Conservation (phyloP, 257 asterid genomes). For the Buddleja alternifolia region DNA sequence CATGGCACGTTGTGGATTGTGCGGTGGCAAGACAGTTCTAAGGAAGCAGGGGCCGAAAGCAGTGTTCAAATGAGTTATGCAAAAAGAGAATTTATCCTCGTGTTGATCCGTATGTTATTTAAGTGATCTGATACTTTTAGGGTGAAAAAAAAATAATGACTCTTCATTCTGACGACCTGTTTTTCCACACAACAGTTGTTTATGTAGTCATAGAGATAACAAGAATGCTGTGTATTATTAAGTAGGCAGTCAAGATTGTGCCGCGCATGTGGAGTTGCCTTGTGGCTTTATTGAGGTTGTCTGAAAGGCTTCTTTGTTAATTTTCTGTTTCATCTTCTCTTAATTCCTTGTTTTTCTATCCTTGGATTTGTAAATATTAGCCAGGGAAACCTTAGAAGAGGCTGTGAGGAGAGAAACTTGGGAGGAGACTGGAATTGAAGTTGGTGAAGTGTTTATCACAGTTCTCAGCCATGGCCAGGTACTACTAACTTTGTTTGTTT, state of each 20-base stretch:
- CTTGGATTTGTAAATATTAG: slow-evolving; percentile 41
- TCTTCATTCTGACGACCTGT: slow-evolving; percentile 8
- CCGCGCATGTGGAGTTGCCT: slow-evolving; percentile 99
- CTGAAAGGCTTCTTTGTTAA: background rate
- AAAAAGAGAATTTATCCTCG: slow-evolving; percentile 88
- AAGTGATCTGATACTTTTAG: slow-evolving; percentile 15
- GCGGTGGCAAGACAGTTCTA: slow-evolving; percentile 67
- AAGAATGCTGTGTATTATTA: slow-evolving; percentile 77
- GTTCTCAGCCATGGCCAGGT: slow-evolving; percentile 99
- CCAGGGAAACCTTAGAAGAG: slow-evolving; percentile 99
- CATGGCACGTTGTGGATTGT: slow-evolving; percentile 75
- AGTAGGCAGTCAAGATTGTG: slow-evolving; percentile 94
- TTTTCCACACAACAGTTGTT: slow-evolving; percentile 64
- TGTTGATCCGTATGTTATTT: slow-evolving; percentile 84
- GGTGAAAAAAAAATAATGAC: background rate
- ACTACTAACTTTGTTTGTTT: slow-evolving; percentile 18
- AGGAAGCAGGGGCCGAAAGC: slow-evolving; percentile 91
- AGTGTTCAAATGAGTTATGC: slow-evolving; percentile 80
- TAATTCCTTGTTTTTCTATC: too few relatives aligned
- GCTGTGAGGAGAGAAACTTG: slow-evolving; percentile 95
- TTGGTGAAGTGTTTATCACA: slow-evolving; percentile 93
- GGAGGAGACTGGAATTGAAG: slow-evolving; percentile 97
- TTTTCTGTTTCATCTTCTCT: background rate
- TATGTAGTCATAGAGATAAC: slow-evolving; percentile 92
- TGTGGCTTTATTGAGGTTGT: slow-evolving; percentile 90